These are phyloP conservation scores for Nidula niveotomentosa DNA, from an alignment of 1,284 basidiomycete species.

Conservation along the genomic window DNA sequence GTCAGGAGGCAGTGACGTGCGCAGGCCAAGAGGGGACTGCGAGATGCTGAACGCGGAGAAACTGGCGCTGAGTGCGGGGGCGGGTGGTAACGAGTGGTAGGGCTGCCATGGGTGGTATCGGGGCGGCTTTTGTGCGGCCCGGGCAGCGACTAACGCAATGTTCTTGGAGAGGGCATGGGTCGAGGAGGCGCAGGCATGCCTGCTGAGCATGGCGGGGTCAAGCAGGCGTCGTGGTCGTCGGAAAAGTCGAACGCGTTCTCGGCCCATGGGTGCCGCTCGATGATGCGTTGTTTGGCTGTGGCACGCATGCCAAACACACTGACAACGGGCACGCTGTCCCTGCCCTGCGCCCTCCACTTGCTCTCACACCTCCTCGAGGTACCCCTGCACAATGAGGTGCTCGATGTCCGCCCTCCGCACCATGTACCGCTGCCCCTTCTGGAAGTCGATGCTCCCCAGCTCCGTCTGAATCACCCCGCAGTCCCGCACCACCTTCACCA, in stretches of 20 bases:
- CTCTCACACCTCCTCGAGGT: slow-evolving; percentile 68
- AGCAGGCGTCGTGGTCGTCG: slow-evolving; percentile 2
- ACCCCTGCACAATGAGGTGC: slow-evolving; percentile 89
- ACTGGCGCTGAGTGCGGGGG: not conserved
- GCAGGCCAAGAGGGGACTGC: slow-evolving; percentile 25
- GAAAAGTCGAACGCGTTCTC: slow-evolving; percentile 7
- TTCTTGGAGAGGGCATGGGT: not conserved
- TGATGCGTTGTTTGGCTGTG: slow-evolving; percentile 2
- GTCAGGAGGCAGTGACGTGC: slow-evolving; percentile 28
- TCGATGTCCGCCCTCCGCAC: slow-evolving; percentile 87
- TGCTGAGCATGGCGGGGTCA: slow-evolving; percentile 14
- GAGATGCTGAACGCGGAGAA: not conserved
- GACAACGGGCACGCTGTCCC: not conserved
- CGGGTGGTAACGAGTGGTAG: not conserved
- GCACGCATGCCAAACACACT: not conserved
- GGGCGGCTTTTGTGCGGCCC: not conserved
- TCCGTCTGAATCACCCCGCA: slow-evolving; percentile 92
- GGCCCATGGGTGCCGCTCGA: slow-evolving; percentile 1
- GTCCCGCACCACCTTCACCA: slow-evolving; percentile 78
- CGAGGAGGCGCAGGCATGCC: slow-evolving; percentile 12
- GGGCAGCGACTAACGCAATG: not conserved
- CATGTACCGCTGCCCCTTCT: slow-evolving; percentile 86
- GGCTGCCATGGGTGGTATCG: slow-evolving; percentile 3
- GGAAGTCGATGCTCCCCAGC: slow-evolving; percentile 83
- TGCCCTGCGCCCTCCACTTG: not conserved